Conservation (phyloP, 2,329 filamentous ascomycete species). For the Aspergillus felis region DNA sequence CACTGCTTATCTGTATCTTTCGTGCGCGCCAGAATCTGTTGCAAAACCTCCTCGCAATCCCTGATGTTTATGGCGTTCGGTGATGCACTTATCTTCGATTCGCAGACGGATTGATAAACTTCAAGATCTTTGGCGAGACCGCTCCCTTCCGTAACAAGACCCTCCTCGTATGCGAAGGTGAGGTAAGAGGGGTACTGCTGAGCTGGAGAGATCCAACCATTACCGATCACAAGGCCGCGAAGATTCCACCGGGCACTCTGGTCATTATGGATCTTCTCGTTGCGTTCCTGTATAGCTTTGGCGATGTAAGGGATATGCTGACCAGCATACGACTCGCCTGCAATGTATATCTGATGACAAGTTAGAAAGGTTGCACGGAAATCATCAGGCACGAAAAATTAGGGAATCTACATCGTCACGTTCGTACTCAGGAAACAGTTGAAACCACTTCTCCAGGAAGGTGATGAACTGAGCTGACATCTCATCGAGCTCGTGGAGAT, state of each 20-base stretch:
- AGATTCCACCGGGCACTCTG: slow-evolving; percentile 65
- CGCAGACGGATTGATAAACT: slow-evolving; percentile 64
- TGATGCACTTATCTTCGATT: slow-evolving; percentile 55
- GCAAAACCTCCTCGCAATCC: slow-evolving; percentile 73
- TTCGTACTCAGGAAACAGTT: slow-evolving; percentile 85
- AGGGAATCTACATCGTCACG: slow-evolving; percentile 75
- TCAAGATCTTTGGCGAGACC: slow-evolving; percentile 64
- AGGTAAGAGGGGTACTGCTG: slow-evolving; percentile 91
- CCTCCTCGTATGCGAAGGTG: slow-evolving; percentile 72
- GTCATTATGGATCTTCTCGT: slow-evolving; percentile 54
- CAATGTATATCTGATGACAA: slow-evolving; percentile 71
- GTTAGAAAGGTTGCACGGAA: slow-evolving; percentile 6
- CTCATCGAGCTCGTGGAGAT: slow-evolving; percentile 75
- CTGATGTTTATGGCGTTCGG: slow-evolving; percentile 62
- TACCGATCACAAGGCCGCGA: slow-evolving; percentile 85
- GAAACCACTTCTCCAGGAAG: slow-evolving; percentile 90
- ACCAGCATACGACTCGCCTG: slow-evolving; percentile 94
- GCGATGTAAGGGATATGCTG: slow-evolving; percentile 97
- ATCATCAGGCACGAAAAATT: not conserved
- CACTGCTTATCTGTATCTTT: slow-evolving; percentile 58
- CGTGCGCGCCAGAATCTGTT: slow-evolving; percentile 66
- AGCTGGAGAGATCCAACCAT: slow-evolving; percentile 89
- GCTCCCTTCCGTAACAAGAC: slow-evolving; percentile 65
- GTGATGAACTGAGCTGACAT: slow-evolving; percentile 86
- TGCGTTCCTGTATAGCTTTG: slow-evolving; percentile 82